Base-by-base conservation (phyloP, 148 eudicot genomes). In the Cornus controversa region DNA sequence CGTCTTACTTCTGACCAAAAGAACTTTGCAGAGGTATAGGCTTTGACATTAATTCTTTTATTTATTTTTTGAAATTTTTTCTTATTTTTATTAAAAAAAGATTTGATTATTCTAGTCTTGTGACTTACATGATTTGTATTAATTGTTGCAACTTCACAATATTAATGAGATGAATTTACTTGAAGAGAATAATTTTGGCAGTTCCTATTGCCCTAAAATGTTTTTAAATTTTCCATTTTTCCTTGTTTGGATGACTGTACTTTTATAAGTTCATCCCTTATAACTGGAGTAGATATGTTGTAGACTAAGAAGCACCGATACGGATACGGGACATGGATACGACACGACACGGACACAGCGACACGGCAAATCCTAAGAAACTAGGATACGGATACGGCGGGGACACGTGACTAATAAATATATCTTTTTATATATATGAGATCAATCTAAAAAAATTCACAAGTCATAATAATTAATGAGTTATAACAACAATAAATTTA, bases 1-100 rank as follows among this genome's bases (percentile, higher is more conserved):
- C 91, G 99, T 74, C 95, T 96, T 67, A 79, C 95, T 57, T 85
- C 97, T 65, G 99, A 93, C 85, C 99, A 92, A 82, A 88, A 86
- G 80, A 93, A 84, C 73, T 96, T 83, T 82, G 90, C 99, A 70
- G 91, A 96, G 95, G 99, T 89, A 85, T 80, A 80, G 45, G 69
- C 73, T 40, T 34, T 74, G 71, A 58, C 54, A 25, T 37, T 22
- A 62, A 66, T 72, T 71, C n/a, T 82, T 1, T 62, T 53, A 66
- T 73, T 50, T 64, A 53, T 47, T 70, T 50, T 54, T n/a, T 65
- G 34, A n/a, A n/a, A n/a, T 31, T 31, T 31, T 31, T 31, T 74
- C 67, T 67, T 15, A 58, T 79, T 26, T 77, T 60, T 14, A 60
- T 1, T 20, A 20, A 60, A 60, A 37, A 16, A 60, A 60, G 24